Base-by-base conservation (phyloP, 306 rosid species). In the Ziziphus jujuba region DNA sequence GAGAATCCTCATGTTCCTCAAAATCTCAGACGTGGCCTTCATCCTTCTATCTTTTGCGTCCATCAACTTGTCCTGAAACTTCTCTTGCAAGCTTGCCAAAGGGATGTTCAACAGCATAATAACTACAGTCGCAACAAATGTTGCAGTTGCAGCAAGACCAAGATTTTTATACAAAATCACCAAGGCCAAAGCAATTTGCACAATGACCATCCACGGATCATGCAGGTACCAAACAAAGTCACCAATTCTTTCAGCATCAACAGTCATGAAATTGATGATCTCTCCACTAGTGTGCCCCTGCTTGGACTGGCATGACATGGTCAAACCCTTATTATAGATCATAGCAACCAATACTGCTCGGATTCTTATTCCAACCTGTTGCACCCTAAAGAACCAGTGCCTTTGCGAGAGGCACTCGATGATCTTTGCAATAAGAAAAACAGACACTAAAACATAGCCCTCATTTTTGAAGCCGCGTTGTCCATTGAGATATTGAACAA, bases 181-280 rank as follows among this genome's bases (percentile, higher is more conserved):
- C 75, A 89, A 53, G 33, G 98, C 95, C 54, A 92, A 63, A 40
- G 45, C 65, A 77, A 92, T 81, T 72, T 92, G 89, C 40, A 92
- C 21, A 85, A 84, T 17, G 25, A 75, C 56, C 79, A 80, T 71
- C 96, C 95, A 89, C 17, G 82, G 77, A 47, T 84, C 81, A 57
- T 92, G 95, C 82, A 92, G 47, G 66, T 77, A 77, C 91, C 88
- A 81, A 77, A 68, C 34, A 69, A 82, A 89, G 0, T 82, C 87
- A 20, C 91, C 88, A 8, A 89, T 47, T 65, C 95, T 81, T 59
- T 67, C 86, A 40, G 96, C 96, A 79, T 92, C 98, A 67, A 92
- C 89, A 3, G 95, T 80, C 89, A 92, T 71, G 66, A 87, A 82
- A 70, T 92, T 92, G 65, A 92, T 82, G 45, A 87, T 85, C 77